Conservation (phyloP, 345 rosid genomes). For the Raphanus sativus region DNA sequence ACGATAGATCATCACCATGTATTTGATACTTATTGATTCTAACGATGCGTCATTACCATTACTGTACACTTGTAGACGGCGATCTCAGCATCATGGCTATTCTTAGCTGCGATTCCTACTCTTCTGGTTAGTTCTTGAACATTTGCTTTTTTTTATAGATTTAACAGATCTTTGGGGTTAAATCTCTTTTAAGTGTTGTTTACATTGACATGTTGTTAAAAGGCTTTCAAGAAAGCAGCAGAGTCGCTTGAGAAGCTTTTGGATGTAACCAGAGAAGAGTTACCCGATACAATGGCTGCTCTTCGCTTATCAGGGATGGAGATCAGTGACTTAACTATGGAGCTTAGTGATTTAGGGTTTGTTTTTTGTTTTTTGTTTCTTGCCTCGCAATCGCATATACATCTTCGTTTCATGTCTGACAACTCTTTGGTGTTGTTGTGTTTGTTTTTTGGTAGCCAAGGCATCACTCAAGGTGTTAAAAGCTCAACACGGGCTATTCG, state of each 20-base stretch:
- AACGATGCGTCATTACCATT: background rate
- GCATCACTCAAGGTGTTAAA: constrained; percentile 78
- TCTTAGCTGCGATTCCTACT: constrained; percentile 83
- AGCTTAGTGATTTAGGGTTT: constrained; percentile 88
- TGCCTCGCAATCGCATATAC: background rate
- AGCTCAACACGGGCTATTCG: constrained; percentile 80
- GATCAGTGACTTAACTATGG: constrained; percentile 87
- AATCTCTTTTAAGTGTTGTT: background rate
- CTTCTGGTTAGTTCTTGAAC: constrained; percentile 55
- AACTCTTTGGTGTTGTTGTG: background rate
- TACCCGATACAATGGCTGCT: constrained; percentile 95
- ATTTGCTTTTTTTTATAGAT: background rate
- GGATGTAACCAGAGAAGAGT: constrained; percentile 86
- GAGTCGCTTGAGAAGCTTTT: constrained; percentile 81
- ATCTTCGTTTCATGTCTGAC: background rate
- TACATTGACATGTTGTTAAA: constrained; percentile 26
- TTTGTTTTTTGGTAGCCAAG: constrained; percentile 51
- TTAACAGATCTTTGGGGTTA: background rate
- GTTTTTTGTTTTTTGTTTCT: constrained; percentile 12
- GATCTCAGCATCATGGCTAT: constrained; percentile 77
- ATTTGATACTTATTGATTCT: background rate
- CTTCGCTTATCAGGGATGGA: constrained; percentile 90
- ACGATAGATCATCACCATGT: background rate
- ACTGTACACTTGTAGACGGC: constrained; percentile 54
- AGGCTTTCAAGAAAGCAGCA: constrained; percentile 89